These are phyloP conservation scores for Vitis hybrid DNA, from an alignment of 177 flowering plant species.

Conservation along the genomic window DNA sequence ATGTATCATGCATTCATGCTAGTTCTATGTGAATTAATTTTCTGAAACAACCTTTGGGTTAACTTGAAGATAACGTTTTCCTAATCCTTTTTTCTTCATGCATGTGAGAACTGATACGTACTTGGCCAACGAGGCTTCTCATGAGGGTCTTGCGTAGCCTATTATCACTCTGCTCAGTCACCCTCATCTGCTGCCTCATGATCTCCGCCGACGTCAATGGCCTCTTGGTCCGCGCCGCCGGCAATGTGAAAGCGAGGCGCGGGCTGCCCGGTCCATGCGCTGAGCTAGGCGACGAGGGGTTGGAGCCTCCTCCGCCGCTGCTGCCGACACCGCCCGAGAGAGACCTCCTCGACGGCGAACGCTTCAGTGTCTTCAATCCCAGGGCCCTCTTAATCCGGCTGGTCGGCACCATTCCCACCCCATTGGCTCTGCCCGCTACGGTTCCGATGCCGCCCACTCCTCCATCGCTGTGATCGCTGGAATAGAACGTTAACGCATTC, in stretches of 20 bases:
- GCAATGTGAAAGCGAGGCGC: slow-evolving; percentile 24
- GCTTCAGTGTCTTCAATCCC: slow-evolving; percentile 62
- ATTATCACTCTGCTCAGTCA: slow-evolving; percentile 80
- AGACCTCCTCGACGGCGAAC: slow-evolving; percentile 52
- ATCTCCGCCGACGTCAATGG: slow-evolving; percentile 91
- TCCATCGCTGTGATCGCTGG: slow-evolving; percentile 22
- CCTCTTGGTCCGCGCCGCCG: slow-evolving; percentile 43
- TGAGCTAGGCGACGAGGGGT: slow-evolving; percentile 34
- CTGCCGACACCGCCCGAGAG: slow-evolving; percentile 17
- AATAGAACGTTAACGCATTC: slow-evolving; percentile 50
- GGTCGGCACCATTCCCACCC: slow-evolving; percentile 62
- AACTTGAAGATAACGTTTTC: too few species aligned
- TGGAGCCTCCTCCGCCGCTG: slow-evolving; percentile 19
- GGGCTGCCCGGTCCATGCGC: slow-evolving; percentile 5
- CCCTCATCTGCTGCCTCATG: slow-evolving; percentile 93
- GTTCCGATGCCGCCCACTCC: slow-evolving; percentile 21
- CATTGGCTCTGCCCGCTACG: slow-evolving; percentile 20
- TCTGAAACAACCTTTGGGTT: too few species aligned
- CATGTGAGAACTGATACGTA: slow-evolving; percentile 18
- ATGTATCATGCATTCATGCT: too few species aligned
- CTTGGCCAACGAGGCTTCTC: slow-evolving; percentile 95
- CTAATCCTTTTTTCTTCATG: too few species aligned
- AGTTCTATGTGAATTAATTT: too few species aligned
- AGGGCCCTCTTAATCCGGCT: slow-evolving; percentile 73
- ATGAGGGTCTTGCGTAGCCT: slow-evolving; percentile 82